Evolutionary conservation across 2,329 filamentous ascomycete genomes (phyloP).

Genomic region (Penicillium janthinellum): DNA sequence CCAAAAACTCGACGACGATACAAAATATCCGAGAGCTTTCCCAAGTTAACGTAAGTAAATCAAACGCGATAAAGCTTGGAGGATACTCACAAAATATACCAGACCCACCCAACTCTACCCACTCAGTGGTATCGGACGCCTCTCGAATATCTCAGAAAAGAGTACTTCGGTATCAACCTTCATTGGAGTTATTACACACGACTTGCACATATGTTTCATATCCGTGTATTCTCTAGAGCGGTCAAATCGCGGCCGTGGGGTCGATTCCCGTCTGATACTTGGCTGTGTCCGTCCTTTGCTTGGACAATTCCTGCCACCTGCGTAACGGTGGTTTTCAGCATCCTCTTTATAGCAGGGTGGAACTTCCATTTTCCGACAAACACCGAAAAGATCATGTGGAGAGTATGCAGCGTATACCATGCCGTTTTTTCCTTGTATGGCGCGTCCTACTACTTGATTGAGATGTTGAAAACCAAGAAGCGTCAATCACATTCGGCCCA

Average conservation of each 20-base stretch:
- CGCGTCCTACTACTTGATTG: not conserved
- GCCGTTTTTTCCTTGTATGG: not conserved
- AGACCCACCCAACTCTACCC: not conserved
- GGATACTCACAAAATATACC: not conserved
- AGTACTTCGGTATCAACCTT: not conserved
- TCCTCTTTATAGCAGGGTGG: not conserved
- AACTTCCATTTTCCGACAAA: not conserved
- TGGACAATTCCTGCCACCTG: not conserved
- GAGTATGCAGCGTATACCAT: not conserved
- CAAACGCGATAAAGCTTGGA: not conserved
- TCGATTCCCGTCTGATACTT: conserved; percentile 13
- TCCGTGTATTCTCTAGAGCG: not conserved
- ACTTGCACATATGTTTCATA: not conserved
- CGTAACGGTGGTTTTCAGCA: not conserved
- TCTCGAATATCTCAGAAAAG: not conserved
- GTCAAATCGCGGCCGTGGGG: conserved; percentile 8
- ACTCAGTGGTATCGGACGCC: not conserved
- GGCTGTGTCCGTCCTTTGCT: conserved; percentile 7
- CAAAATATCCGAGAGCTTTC: not conserved
- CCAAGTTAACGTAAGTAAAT: not conserved
- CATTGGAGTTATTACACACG: not conserved
- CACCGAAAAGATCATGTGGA: not conserved
- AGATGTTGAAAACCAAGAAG: not conserved
- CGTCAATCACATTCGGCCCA: not conserved
- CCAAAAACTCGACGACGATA: not conserved